Evolutionary conservation across 768 basidiomycete species (phyloP).

Genomic region (Lyophyllum decastes): DNA sequence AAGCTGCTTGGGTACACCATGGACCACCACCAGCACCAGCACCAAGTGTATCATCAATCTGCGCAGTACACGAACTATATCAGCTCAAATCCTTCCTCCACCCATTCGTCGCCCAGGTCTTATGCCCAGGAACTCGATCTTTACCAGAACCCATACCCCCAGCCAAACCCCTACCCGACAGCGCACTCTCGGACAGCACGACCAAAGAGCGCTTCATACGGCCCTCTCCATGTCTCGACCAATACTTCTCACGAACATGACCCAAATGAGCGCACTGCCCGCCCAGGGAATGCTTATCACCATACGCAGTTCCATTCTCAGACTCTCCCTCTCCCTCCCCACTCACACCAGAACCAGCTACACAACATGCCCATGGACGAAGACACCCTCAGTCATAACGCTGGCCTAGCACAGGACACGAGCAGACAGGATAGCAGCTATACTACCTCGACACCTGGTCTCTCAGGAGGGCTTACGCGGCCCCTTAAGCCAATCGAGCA

Average conservation of each 20-base stretch:
- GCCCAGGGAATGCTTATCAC: conserved; percentile 47
- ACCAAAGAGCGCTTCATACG: conserved; percentile 19
- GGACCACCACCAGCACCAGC: conserved; percentile 19
- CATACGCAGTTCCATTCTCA: conserved; percentile 44
- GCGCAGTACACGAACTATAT: conserved; percentile 27
- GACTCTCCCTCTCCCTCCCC: conserved; percentile 19
- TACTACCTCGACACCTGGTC: conserved; percentile 27
- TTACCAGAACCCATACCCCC: conserved; percentile 16
- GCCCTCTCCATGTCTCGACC: conserved; percentile 40
- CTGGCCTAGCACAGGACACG: conserved; percentile 1
- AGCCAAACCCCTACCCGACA: conserved; percentile 20
- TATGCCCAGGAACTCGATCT: conserved; percentile 21
- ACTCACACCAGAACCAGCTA: conserved; percentile 10
- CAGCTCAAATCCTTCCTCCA: conserved; percentile 35
- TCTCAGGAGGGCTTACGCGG: conserved; percentile 50
- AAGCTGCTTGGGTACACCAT: conserved; percentile 5
- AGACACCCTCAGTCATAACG: conserved; percentile 3
- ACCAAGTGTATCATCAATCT: conserved; percentile 17
- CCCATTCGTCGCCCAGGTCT: conserved; percentile 23
- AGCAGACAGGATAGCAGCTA: conserved; percentile 14
- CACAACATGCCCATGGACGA: conserved; percentile 10
- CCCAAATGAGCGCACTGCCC: conserved; percentile 49
- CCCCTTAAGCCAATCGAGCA: conserved; percentile 65
- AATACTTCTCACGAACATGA: conserved; percentile 39
- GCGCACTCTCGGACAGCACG: conserved; percentile 22